Evolutionary conservation across 2,329 filamentous ascomycete species (phyloP), one percentile per base, ranked within the genome.

Genomic region (Graphilbum sp.): DNA sequence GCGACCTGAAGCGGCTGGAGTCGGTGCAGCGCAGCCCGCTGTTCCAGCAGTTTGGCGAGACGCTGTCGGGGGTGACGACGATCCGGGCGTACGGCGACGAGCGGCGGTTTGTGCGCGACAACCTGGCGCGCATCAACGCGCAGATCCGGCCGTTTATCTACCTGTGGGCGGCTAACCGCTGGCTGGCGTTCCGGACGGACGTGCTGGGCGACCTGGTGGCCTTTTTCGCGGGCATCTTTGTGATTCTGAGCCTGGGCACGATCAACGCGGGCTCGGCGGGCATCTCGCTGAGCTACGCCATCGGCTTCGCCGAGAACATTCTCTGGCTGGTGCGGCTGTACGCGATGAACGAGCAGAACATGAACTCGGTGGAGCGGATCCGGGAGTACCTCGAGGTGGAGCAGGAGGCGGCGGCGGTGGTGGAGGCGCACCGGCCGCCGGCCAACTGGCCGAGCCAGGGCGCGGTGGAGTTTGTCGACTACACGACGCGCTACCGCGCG

Each of bases 31-130:
- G 88, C 52, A 96, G 87, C 55, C 90, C 90, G 1, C 64, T 98
- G 7, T 98, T 95, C 61, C 90, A 98, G 57, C 90, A 96, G 49
- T 98, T 98, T 48, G 88, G 90, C 45, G 90, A 98, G 62, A 96
- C 92, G 0, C 62, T 98, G 16, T 84, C 78, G 36, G 90, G 90
- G 21, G 90, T 98, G 57, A 92, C 88, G 3, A 98, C 90, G 0
- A 98, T 98, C 48, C 79, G 92, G 51, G 90, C 90, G 2, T 98
- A 96, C 50, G 86, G 88, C 27, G 88, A 95, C 49, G 86, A 95
- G 56, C 73, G 83, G 38, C 78, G 90, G 27, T 98, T 98, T 57
- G 83, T 95, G 46, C 72, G 86, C 17, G 88, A 98, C 52, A 98
- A 96, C 51, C 66, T 96, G 42, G 59, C 66, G 39, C 80, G 81